Base-by-base conservation (phyloP, 1,284 basidiomycete genomes). In the Sphaerobolus stellatus region DNA sequence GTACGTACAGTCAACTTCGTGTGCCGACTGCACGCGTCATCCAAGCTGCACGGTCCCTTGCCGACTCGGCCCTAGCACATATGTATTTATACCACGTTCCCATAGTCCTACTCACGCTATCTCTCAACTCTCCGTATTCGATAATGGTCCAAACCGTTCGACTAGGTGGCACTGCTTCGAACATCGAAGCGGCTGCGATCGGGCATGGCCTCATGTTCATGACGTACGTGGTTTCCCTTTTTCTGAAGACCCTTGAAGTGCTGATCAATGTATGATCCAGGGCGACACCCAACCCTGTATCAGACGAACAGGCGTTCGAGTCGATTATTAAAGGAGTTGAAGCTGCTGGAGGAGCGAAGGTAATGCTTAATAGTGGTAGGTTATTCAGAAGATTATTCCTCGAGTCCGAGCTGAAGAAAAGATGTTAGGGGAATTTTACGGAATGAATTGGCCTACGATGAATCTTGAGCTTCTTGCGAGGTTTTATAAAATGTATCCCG, bases 281-380 rank as follows among this genome's bases (percentile, higher is more conserved):
- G 6, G 73, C 69, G 74, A 66, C 59, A 34, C 70, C 76, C 16
- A 63, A 60, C 25, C 74, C 72, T 13, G 68, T 74, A 2, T 65
- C 80, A 0, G 82, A 88, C 45, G 78, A 82, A 50, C 70, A 78
- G 18, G 77, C 77, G 9, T 86, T 88, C 57, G 78, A 75, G 34
- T 72, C 81, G 4, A 83, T 89, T 73, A 84, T 81, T 64, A 80
- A 83, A 2, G 79, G 80, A 9, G 71, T 88, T 40, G 77, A 82
- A 25, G 76, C 79, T 0, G 77, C 77, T 8, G 56, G 68, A 0
- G 75, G 73, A 24, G 64, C 74, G 38, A 84, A 79, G 62, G 73
- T 75, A 70, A 56, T 80, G 41, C 53, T 81, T 49, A 79, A 79
- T 54, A 76, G 72, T 59, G 76, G 80, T 76, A 56, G 9, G 74